phyloP scores from a whole-genome alignment of 129 eudicot species.

The Lactuca sativa region DNA sequence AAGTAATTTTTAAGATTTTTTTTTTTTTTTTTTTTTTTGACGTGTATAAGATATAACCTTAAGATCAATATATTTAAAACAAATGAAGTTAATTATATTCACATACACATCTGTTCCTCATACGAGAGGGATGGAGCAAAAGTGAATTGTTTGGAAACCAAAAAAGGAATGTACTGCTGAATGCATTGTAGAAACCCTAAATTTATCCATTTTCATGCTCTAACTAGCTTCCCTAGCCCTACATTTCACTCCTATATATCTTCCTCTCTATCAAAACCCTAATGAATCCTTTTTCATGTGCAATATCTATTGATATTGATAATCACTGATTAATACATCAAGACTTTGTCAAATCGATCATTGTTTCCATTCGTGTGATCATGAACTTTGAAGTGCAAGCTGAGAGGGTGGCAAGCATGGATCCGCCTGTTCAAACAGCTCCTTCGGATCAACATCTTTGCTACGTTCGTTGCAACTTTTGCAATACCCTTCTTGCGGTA shows the following conservation, averaged over 20 bases:
- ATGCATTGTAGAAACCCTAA: slow-evolving; percentile 53
- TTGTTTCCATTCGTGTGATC: slow-evolving; percentile 19
- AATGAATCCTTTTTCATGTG: slow-evolving; percentile 14
- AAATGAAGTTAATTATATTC: no score
- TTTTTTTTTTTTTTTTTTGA: neutral
- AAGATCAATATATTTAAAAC: no score
- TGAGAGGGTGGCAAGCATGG: slow-evolving; percentile 42
- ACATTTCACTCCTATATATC: slow-evolving; percentile 33
- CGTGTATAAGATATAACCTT: neutral
- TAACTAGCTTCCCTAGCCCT: slow-evolving; percentile 41
- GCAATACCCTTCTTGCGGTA: slow-evolving; percentile 97
- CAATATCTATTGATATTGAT: slow-evolving; percentile 17
- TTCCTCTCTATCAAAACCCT: slow-evolving; percentile 38
- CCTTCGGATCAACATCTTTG: slow-evolving; percentile 74
- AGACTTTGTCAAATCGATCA: slow-evolving; percentile 22
- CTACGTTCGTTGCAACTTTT: slow-evolving; percentile 94
- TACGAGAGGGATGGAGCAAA: slow-evolving; percentile 25
- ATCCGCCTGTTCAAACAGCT: slow-evolving; percentile 37
- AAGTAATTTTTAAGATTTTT: neutral
- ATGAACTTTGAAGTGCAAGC: slow-evolving; percentile 48
- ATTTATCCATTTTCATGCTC: slow-evolving; percentile 43
- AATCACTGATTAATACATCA: neutral
- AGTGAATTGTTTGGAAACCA: slow-evolving; percentile 44
- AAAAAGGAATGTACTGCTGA: slow-evolving; percentile 38
- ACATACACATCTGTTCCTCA: neutral